Conservation (phyloP, 441 rosid genomes). For the Viola pubescens region DNA sequence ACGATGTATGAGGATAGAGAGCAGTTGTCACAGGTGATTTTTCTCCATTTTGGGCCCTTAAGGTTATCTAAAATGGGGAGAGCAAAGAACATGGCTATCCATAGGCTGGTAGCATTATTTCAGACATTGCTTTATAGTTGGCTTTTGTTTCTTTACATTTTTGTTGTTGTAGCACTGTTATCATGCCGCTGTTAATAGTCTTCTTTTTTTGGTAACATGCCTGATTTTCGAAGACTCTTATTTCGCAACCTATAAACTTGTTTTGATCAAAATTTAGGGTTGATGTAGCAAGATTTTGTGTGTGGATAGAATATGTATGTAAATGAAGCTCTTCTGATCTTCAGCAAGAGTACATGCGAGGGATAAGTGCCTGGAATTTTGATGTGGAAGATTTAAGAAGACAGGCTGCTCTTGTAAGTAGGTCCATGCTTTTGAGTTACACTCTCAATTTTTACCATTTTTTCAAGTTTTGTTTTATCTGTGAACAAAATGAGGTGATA, state of each 20-base stretch:
- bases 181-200: too few relatives aligned
- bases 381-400: conserved; percentile 89
- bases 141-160: too few relatives aligned
- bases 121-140: background rate
- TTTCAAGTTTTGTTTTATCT: background rate
- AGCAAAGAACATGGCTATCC: too few relatives aligned
- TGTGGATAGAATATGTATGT: too few relatives aligned
- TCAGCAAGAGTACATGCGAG: conserved; percentile 90
- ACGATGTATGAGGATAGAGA: conserved; percentile 73
- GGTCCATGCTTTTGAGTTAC: too few relatives aligned
- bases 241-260: too few relatives aligned
- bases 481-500: background rate
- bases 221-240: too few relatives aligned
- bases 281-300: too few relatives aligned
- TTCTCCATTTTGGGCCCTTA: conserved; percentile 7
- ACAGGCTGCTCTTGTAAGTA: conserved; percentile 90
- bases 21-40: conserved; percentile 71
- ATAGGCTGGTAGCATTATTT: background rate
- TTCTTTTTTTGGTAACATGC: too few relatives aligned
- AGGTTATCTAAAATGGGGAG: too few relatives aligned
- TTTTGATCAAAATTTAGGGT: too few relatives aligned
- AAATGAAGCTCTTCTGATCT: background rate
- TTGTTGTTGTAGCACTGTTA: too few relatives aligned
- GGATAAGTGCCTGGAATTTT: conserved; percentile 98
- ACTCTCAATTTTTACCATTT: conserved; percentile 5